Base-by-base conservation (phyloP, 768 basidiomycete genomes). In the Suillus decipiens region DNA sequence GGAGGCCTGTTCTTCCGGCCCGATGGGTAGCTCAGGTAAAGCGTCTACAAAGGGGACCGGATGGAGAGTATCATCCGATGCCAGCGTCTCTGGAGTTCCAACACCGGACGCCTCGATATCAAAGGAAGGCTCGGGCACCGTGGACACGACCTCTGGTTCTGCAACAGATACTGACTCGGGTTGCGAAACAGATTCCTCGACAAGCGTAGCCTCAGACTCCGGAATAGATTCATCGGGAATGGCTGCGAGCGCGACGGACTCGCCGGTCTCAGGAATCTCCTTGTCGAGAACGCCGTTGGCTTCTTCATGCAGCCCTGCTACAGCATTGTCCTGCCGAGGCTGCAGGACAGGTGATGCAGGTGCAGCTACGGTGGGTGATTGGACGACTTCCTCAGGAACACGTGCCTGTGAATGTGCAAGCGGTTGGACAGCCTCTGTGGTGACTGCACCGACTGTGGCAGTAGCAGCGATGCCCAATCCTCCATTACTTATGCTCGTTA, bases 261-360 rank as follows among this genome's bases (percentile, higher is more conserved):
- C 74, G 57, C 73, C 76, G 22, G 72, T 71, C 59, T 64, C 62
- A 47, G 72, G 70, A 7, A 75, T 76, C 34, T 70, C 68, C 3
- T 72, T 74, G 5, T 73, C 60, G 39, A 71, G 64, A 3, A 76
- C 72, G 39, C 73, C 67, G 10, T 60, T 59, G 17, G 63, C 60
- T 17, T 66, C 66, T 43, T 54, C 45, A 41, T 53, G 55, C 9
- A 39, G 28, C 45, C 33, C 63, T n/a, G 47, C 22, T 12, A 24
- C 43, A 5, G 22, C 24, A 0, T 10, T 43, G 3, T 56, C 63
- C 15, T 39, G 43, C 11, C 33, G 55, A 15, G 56, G 47, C 19
- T 55, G 31, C 9, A 50, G 6, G 47, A 15, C 22, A 47, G 11
- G 24, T 43, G 61, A 62, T 19, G 15, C 34, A 37, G 42, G 59